These are phyloP conservation scores for Hymenoscyphus fraxineus DNA, from an alignment of 2,329 filamentous ascomycete species.

Conservation along the genomic window DNA sequence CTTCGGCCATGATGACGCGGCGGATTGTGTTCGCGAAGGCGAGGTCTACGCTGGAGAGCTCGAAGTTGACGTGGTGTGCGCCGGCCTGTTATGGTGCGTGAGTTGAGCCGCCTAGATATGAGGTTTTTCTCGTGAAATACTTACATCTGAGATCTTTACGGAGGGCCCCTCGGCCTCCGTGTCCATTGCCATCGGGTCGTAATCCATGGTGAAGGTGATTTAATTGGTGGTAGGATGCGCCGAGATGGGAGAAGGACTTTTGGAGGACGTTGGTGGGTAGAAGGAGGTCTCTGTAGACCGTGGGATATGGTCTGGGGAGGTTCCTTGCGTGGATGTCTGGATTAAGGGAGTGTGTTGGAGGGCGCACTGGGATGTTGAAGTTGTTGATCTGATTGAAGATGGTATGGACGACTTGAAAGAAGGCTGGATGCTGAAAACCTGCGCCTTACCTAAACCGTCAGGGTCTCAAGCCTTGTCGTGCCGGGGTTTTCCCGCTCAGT, in stretches of 20 bases:
- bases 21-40: conserved; percentile 90
- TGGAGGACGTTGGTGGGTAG: background rate
- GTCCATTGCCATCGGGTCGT: conserved; percentile 42
- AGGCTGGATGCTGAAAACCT: background rate
- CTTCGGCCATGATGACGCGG: conserved; percentile 86
- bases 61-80: conserved; percentile 79
- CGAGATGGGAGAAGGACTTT: background rate
- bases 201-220: conserved; percentile 42
- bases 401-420: background rate
- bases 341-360: background rate
- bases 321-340: background rate
- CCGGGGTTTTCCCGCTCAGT: background rate
- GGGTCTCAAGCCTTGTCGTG: background rate
- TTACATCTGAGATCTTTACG: conserved; percentile 45
- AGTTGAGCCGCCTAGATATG: conserved; percentile 17
- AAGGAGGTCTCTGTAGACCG: background rate
- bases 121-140: background rate
- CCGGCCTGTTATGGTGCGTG: conserved; percentile 58
- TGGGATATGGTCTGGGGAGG: background rate
- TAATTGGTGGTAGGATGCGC: background rate
- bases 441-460: background rate
- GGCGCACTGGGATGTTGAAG: background rate
- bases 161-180: conserved; percentile 43
- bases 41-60: conserved; percentile 83
- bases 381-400: background rate